phyloP scores from a whole-genome alignment of 2,329 filamentous ascomycete species.

The Trichoderma guizhouense region DNA sequence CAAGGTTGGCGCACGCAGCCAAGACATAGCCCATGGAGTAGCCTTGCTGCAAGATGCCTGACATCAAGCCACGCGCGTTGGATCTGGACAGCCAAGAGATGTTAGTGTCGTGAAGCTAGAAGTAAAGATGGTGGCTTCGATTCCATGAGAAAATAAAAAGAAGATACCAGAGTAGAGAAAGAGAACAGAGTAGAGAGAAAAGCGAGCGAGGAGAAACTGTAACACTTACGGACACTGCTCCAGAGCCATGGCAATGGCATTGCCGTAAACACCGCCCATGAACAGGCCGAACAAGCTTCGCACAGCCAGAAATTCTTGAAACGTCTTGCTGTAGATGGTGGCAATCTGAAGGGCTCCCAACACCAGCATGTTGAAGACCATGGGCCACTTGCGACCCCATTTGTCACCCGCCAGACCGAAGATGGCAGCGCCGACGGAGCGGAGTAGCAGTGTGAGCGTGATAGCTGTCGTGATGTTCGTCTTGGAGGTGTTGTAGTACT shows the following conservation, averaged over 20 bases:
- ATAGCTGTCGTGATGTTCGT: constrained; percentile 75
- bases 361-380: constrained; percentile 76
- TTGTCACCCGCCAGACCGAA: constrained; percentile 78
- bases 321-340: constrained; percentile 73
- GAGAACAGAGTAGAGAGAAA: not conserved
- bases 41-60: constrained; percentile 77
- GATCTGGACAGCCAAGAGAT: constrained; percentile 35
- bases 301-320: constrained; percentile 71
- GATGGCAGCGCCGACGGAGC: constrained; percentile 69
- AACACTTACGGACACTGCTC: constrained; percentile 63
- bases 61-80: constrained; percentile 74
- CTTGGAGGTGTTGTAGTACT: constrained; percentile 48
- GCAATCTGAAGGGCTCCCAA: constrained; percentile 66
- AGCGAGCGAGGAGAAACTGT: not conserved
- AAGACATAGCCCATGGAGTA: constrained; percentile 78
- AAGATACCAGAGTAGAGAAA: too few species aligned
- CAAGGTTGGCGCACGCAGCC: constrained; percentile 71
- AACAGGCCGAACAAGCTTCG: constrained; percentile 71
- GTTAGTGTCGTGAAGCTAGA: constrained; percentile 4
- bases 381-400: constrained; percentile 79
- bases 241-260: constrained; percentile 73
- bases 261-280: constrained; percentile 79
- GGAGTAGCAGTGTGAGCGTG: constrained; percentile 69
- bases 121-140: not conserved
- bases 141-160: not conserved